Base-by-base conservation (phyloP, 805 yeast species). In the Candida boidinii region DNA sequence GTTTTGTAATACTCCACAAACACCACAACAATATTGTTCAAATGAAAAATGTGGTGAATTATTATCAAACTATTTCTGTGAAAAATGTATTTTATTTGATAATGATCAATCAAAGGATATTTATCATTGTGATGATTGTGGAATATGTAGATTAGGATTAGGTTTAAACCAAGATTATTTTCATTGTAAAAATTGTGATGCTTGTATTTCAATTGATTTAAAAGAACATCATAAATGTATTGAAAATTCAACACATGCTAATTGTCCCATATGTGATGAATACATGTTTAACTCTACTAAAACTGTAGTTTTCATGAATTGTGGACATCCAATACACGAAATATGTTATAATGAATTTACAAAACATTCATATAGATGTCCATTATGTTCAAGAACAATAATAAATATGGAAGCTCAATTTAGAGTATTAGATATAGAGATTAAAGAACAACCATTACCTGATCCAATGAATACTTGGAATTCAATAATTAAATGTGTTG, bases 321-420 rank as follows among this genome's bases (percentile, higher is more conserved):
- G 97, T 58, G 96, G 96, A 2, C 97, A 88, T 57, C 84, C 95
- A 24, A 88, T 88, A 37, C 97, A 88, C 58, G 85, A 86, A 53
- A 49, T 55, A 18, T 88, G 97, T 54, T 87, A 76, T 53, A 79
- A 79, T 39, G 90, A 84, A 42, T 77, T 81, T 52, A 73, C 84
- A n/a, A 70, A 76, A 43, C 86, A 82, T 51, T 75, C 83, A 12
- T 88, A 86, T 64, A 84, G 85, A 53, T 88, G 97, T 54, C 97
- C 97, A 2, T 69, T 84, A 2, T 88, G 97, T 52, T 79, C 85
- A 34, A 76, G 82, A 44, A 80, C 95, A 0, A 75, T 90, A 32
- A 66, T 81, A 23, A 84, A 87, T 56, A 87, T 88, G 76, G 95
- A 83, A 46, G 76, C 92, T 2, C 84, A 85, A 51, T 90, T 90